These are phyloP conservation scores for Puccinia horiana DNA, from an alignment of 1,284 basidiomycete species.

Conservation along the genomic window DNA sequence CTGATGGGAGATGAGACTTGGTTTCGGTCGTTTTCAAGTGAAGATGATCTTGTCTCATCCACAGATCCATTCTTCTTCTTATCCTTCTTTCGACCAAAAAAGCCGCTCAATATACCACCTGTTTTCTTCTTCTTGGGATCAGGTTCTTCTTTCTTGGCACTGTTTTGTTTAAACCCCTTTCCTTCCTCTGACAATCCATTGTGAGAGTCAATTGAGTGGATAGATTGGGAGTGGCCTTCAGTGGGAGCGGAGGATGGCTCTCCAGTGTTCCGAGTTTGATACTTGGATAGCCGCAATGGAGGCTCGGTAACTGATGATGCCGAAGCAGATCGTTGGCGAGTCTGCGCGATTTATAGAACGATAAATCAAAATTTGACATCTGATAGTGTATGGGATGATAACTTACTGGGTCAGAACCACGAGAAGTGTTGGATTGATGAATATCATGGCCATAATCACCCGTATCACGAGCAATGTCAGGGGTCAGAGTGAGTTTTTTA, in stretches of 20 bases:
- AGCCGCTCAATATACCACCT: conserved; percentile 68
- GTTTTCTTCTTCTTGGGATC: conserved; percentile 68
- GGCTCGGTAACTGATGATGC: conserved; percentile 16
- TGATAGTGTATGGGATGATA: neutral
- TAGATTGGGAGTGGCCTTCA: conserved; percentile 39
- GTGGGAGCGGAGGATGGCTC: conserved; percentile 22
- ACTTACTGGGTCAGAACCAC: conserved; percentile 9
- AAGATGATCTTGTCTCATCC: conserved; percentile 54
- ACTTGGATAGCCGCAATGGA: neutral
- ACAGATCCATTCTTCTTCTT: conserved; percentile 64
- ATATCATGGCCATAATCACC: neutral
- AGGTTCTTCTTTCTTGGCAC: conserved; percentile 56
- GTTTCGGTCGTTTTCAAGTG: conserved; percentile 39
- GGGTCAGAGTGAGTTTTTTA: conserved; percentile 48
- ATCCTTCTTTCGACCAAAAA: conserved; percentile 73
- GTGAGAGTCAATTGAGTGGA: conserved; percentile 28
- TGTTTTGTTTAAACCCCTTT: conserved; percentile 1
- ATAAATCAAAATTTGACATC: neutral
- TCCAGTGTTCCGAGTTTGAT: neutral
- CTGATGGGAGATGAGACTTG: conserved; percentile 34
- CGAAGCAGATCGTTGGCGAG: conserved; percentile 36
- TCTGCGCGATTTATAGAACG: neutral
- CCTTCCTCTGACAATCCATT: conserved; percentile 36
- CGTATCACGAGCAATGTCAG: conserved; percentile 44
- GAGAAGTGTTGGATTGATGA: conserved; percentile 19